Percentiles rank a stretch among this genome's conserved stretches.
Conservation (phyloP, 1,139 yeast species). For the Yamadazyma diddensiae region DNA sequence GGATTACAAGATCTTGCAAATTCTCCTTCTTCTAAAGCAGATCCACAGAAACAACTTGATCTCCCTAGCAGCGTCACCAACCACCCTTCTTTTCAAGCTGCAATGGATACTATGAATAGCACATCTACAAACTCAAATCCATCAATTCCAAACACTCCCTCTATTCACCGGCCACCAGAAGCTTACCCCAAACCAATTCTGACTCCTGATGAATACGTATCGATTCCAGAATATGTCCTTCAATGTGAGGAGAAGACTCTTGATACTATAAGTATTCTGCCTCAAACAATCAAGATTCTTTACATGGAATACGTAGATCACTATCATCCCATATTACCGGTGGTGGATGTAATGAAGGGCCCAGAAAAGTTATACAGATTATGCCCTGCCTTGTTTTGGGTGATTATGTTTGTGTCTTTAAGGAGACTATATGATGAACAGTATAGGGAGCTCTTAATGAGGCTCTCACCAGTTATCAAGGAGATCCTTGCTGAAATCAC, state of each 20-base stretch:
- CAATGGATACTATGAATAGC: too few relatives aligned
- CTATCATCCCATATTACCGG: conserved; percentile 85
- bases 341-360: conserved; percentile 77
- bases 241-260: conserved; percentile 63
- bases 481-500: conserved; percentile 81
- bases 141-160: conserved; percentile 35
- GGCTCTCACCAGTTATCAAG: conserved; percentile 68
- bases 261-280: conserved; percentile 59
- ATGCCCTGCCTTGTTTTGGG: conserved; percentile 93
- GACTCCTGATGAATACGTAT: conserved; percentile 8
- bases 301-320: conserved; percentile 67
- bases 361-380: conserved; percentile 75
- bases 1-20: neutral
- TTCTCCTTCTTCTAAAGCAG: neutral
- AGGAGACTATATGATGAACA: conserved; percentile 50
- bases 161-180: conserved; percentile 19
- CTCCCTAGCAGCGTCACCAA: too few relatives aligned
- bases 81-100: too few relatives aligned
- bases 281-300: conserved; percentile 61
- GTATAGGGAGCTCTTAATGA: conserved; percentile 40
- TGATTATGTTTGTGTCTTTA: conserved; percentile 78
- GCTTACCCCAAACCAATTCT: conserved; percentile 3
- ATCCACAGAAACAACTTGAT: neutral
- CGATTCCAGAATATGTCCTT: conserved; percentile 39
- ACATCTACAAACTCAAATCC: conserved; percentile 9